Conservation (phyloP, 2,329 filamentous ascomycete species). For the Ophiocordyceps camponoti-rufipedis region DNA sequence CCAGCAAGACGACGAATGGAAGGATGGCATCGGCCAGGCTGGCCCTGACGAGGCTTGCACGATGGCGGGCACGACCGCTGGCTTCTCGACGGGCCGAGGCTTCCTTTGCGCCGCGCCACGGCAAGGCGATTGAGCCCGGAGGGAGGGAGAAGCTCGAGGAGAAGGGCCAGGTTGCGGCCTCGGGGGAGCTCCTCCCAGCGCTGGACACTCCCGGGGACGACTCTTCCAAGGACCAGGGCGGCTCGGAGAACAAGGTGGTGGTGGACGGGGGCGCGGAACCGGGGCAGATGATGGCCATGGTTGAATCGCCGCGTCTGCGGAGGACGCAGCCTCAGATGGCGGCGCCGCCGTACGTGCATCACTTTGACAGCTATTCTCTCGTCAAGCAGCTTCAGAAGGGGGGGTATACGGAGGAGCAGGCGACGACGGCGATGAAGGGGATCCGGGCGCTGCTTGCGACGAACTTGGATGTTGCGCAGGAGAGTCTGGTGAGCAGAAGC, state of each 20-base stretch:
- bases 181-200: no score
- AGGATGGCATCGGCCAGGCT: slow-evolving; percentile 44
- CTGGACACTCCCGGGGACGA: no score
- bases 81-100: slow-evolving; percentile 14
- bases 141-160: background rate
- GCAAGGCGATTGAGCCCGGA: slow-evolving; percentile 37
- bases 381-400: slow-evolving; percentile 63
- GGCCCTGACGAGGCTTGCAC: slow-evolving; percentile 12
- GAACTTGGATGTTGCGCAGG: slow-evolving; percentile 66
- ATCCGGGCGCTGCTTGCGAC: slow-evolving; percentile 58
- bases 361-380: slow-evolving; percentile 87
- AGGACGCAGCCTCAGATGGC: slow-evolving; percentile 47
- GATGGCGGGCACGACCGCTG: background rate
- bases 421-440: slow-evolving; percentile 81
- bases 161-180: slow-evolving; percentile 2
- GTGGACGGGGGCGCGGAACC: background rate
- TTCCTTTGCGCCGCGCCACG: slow-evolving; percentile 36
- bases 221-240: no score
- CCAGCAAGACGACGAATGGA: background rate
- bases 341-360: slow-evolving; percentile 71
- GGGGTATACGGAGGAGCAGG: slow-evolving; percentile 57
- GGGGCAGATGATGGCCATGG: background rate
- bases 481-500: slow-evolving; percentile 69
- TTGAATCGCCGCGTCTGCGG: background rate
- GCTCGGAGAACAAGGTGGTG: no score